Conservation (phyloP, 148 eudicot genomes). For the Rhododendron vialii region DNA sequence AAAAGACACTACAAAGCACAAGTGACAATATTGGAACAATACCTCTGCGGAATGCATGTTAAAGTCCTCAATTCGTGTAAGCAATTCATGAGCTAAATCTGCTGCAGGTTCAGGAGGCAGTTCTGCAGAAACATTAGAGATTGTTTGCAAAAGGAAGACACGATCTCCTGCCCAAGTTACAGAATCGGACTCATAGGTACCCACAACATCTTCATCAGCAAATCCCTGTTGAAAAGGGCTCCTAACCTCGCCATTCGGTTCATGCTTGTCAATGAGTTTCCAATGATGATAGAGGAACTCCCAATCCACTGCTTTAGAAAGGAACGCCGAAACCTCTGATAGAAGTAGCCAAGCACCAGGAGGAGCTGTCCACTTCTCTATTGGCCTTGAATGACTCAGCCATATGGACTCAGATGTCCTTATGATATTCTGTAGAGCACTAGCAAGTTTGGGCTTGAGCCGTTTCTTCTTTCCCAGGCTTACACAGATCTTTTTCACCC, state of each 20-base stretch:
- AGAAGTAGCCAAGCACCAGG: conserved; percentile 93
- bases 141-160: conserved; percentile 80
- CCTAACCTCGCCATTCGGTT: conserved; percentile 22
- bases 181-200: conserved; percentile 40
- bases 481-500: conserved; percentile 83
- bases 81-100: conserved; percentile 79
- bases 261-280: conserved; percentile 78
- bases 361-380: conserved; percentile 97
- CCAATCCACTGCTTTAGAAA: conserved; percentile 78
- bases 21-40: background rate
- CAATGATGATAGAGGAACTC: conserved; percentile 91
- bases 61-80: conserved; percentile 75
- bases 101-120: conserved; percentile 95
- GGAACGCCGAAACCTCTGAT: conserved; percentile 74
- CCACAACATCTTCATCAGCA: conserved; percentile 29
- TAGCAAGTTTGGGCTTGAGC: conserved; percentile 57
- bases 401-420: conserved; percentile 65
- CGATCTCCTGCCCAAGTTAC: conserved; percentile 85
- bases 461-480: conserved; percentile 82
- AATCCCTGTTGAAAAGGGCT: conserved; percentile 25
- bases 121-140: conserved; percentile 81
- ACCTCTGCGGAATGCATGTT: conserved; percentile 96
- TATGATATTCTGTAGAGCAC: conserved; percentile 77
- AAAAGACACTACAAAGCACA: background rate
- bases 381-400: conserved; percentile 59